These are phyloP conservation scores for Thalassiosira mediterranea DNA, from an alignment of 352 stramenopile genomes.

Conservation along the genomic window DNA sequence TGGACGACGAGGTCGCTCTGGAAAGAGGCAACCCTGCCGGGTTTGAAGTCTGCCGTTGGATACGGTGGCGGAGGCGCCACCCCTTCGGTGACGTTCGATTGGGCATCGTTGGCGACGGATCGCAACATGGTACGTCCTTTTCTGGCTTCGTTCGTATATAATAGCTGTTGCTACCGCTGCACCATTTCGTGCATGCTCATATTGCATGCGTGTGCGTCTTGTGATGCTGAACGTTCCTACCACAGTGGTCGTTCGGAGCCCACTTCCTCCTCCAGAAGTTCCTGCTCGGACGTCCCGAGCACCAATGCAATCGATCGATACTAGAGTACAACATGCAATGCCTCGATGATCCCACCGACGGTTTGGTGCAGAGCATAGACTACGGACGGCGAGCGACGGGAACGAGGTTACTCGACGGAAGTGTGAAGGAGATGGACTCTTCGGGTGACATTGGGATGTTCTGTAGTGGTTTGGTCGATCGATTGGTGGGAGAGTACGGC, in stretches of 20 bases:
- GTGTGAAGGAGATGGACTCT: slow-evolving; percentile 18
- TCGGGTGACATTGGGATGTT: slow-evolving; percentile 45
- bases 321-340: slow-evolving; percentile 53
- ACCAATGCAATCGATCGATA: slow-evolving; percentile 45
- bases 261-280: slow-evolving; percentile 50
- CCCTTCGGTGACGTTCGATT: slow-evolving; percentile 22
- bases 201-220: too few species aligned
- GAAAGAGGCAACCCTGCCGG: slow-evolving; percentile 28
- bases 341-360: slow-evolving; percentile 44
- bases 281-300: slow-evolving; percentile 17
- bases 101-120: slow-evolving; percentile 17
- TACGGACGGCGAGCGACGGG: slow-evolving; percentile 40
- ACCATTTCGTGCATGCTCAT: too few species aligned
- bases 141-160: not conserved
- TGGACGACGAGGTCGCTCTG: slow-evolving; percentile 39
- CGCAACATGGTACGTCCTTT: slow-evolving; percentile 24
- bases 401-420: slow-evolving; percentile 39
- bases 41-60: slow-evolving; percentile 18
- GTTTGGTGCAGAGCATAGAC: slow-evolving; percentile 46
- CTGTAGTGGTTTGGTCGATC: slow-evolving; percentile 19
- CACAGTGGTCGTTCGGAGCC: slow-evolving; percentile 39
- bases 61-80: not conserved
- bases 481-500: slow-evolving; percentile 15
- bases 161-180: too few species aligned
- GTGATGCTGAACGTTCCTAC: too few species aligned